Percentiles rank a stretch among this genome's conserved stretches.
Evolutionary conservation across 2,329 filamentous ascomycete genomes (phyloP).

Genomic region (Colletotrichum godetiae): DNA sequence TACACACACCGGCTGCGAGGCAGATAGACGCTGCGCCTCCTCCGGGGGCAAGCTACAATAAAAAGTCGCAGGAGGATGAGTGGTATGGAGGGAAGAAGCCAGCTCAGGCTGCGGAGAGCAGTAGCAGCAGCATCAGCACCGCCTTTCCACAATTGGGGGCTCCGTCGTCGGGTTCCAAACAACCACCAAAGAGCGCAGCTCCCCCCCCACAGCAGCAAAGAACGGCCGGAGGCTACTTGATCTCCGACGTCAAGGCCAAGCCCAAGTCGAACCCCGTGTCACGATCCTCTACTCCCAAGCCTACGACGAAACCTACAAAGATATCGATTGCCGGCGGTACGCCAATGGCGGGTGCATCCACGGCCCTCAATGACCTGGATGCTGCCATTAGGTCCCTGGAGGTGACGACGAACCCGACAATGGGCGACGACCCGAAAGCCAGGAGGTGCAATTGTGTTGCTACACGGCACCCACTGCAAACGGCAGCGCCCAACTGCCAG

Average conservation of each 20-base stretch:
- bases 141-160: neutral
- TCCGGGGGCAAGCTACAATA: constrained; percentile 77
- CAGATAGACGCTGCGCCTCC: constrained; percentile 73
- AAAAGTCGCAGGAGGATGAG: constrained; percentile 76
- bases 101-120: constrained; percentile 52
- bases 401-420: constrained; percentile 86
- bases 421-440: constrained; percentile 66
- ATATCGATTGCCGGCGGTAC: constrained; percentile 80
- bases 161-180: constrained; percentile 50
- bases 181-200: constrained; percentile 35
- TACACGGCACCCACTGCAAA: constrained; percentile 85
- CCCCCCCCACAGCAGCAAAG: constrained; percentile 55
- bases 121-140: constrained; percentile 39
- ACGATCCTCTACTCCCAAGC: constrained; percentile 66
- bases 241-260: constrained; percentile 79
- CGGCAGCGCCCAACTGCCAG: constrained; percentile 92
- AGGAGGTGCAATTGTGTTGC: constrained; percentile 90
- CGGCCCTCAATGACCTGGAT: constrained; percentile 76
- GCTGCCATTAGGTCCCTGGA: constrained; percentile 91
- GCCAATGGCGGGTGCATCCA: constrained; percentile 85
- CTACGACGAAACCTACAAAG: constrained; percentile 63
- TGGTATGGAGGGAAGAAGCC: constrained; percentile 75
- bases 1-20: constrained; percentile 74
- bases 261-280: constrained; percentile 63
- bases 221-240: constrained; percentile 80